Conservation (phyloP, 2,329 filamentous ascomycete species). For the Paecilomyces sp. region DNA sequence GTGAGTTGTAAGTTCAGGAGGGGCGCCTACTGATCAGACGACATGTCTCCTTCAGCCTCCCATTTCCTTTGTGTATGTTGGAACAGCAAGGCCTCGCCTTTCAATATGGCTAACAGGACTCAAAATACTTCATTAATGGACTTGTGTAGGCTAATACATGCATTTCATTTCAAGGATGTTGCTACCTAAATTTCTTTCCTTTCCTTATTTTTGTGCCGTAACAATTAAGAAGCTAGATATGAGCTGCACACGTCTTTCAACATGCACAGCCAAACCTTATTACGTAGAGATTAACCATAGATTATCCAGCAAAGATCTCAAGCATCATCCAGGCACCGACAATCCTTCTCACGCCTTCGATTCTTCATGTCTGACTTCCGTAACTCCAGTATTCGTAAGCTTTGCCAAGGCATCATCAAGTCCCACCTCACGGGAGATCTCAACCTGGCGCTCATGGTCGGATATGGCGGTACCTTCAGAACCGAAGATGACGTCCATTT, state of each 20-base stretch:
- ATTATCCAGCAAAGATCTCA: neutral
- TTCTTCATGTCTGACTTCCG: neutral
- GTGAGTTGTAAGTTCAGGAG: constrained; percentile 25
- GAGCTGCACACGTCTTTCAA: neutral
- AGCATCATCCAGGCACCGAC: neutral
- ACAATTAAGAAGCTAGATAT: neutral
- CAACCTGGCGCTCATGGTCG: constrained; percentile 61
- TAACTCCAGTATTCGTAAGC: neutral
- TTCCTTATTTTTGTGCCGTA: neutral
- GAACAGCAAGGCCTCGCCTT: too few relatives aligned
- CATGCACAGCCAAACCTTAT: neutral
- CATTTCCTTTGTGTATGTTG: neutral
- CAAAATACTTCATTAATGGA: too few relatives aligned
- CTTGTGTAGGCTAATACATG: neutral
- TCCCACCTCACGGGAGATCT: constrained; percentile 64
- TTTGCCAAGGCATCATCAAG: constrained; percentile 30
- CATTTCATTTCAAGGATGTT: neutral
- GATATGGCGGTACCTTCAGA: constrained; percentile 59
- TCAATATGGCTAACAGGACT: too few relatives aligned
- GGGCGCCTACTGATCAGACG: neutral
- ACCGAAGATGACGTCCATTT: constrained; percentile 61
- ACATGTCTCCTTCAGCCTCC: neutral
- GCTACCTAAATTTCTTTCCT: neutral
- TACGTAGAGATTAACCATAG: neutral
- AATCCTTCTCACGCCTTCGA: neutral